Percentiles rank a stretch among this genome's conserved stretches.
Conservation (phyloP, 768 basidiomycete species). For the Pisolithus marmoratus region DNA sequence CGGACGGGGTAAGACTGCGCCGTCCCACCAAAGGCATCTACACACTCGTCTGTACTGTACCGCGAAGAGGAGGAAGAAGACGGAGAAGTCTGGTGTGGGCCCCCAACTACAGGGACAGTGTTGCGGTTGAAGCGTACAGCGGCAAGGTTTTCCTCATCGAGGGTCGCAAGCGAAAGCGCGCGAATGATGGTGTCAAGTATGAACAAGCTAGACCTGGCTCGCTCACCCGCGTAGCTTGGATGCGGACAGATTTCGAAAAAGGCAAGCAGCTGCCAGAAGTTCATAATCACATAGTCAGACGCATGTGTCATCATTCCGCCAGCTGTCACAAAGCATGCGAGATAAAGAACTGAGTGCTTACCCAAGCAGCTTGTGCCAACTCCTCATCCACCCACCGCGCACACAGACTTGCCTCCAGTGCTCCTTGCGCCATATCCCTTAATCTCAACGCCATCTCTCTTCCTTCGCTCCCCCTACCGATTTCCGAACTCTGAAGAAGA, state of each 20-base stretch:
- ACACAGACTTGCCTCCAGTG: slow-evolving; percentile 65
- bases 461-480: slow-evolving; percentile 44
- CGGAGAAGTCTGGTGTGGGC: slow-evolving; percentile 6
- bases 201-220: slow-evolving; percentile 51
- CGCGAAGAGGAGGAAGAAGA: not conserved
- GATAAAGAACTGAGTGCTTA: slow-evolving; percentile 26
- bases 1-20: slow-evolving; percentile 10
- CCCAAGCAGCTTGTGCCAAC: slow-evolving; percentile 73
- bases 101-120: slow-evolving; percentile 41
- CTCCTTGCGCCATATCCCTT: slow-evolving; percentile 62
- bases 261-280: slow-evolving; percentile 47
- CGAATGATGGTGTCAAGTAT: slow-evolving; percentile 68
- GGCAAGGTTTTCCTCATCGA: slow-evolving; percentile 54
- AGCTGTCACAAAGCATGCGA: not conserved
- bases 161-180: slow-evolving; percentile 47
- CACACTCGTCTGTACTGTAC: too few relatives aligned
- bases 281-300: slow-evolving; percentile 1
- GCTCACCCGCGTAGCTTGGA: slow-evolving; percentile 49
- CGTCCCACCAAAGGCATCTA: not conserved
- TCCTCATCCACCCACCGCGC: slow-evolving; percentile 70
- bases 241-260: slow-evolving; percentile 71
- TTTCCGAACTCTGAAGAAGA: slow-evolving; percentile 66
- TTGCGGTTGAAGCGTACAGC: slow-evolving; percentile 44
- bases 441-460: slow-evolving; percentile 54
- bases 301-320: not conserved